Conservation (phyloP, 75 land plant species). For the Sequoia sempervirens region DNA sequence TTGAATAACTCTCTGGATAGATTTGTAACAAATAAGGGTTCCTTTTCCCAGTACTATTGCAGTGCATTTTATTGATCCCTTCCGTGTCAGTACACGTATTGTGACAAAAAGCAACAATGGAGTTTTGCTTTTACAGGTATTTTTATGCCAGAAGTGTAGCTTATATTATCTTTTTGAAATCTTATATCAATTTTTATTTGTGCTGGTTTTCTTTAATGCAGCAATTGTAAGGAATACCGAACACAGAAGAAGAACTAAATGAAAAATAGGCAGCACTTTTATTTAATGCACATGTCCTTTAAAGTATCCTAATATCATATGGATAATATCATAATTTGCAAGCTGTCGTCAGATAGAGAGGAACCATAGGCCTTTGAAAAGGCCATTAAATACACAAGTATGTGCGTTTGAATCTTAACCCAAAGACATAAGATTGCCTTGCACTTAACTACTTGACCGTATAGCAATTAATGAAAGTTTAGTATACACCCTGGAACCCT, state of each 20-base stretch:
- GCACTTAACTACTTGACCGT: not conserved
- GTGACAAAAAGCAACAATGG: slow-evolving; percentile 74
- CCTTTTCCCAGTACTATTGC: slow-evolving; percentile 58
- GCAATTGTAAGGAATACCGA: not conserved
- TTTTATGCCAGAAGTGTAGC: not conserved
- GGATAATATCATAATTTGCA: not conserved
- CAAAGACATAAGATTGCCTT: not conserved
- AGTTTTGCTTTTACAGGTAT: slow-evolving; percentile 82
- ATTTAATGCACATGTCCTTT: not conserved
- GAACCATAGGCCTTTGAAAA: too few species aligned
- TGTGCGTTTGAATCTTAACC: not conserved
- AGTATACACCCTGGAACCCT: not conserved
- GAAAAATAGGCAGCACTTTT: not conserved
- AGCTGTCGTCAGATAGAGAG: not conserved
- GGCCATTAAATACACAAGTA: not conserved
- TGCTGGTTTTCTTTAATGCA: not conserved
- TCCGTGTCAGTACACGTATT: slow-evolving; percentile 66
- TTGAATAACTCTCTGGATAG: not conserved
- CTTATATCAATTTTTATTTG: not conserved
- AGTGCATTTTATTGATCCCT: slow-evolving; percentile 84
- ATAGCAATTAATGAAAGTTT: not conserved
- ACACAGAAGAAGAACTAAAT: not conserved
- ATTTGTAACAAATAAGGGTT: not conserved
- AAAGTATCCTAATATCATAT: not conserved
- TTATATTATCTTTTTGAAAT: not conserved